These are phyloP conservation scores for Platanus orientalis DNA, from an alignment of 164 flowering plant genomes.

Conservation along the genomic window DNA sequence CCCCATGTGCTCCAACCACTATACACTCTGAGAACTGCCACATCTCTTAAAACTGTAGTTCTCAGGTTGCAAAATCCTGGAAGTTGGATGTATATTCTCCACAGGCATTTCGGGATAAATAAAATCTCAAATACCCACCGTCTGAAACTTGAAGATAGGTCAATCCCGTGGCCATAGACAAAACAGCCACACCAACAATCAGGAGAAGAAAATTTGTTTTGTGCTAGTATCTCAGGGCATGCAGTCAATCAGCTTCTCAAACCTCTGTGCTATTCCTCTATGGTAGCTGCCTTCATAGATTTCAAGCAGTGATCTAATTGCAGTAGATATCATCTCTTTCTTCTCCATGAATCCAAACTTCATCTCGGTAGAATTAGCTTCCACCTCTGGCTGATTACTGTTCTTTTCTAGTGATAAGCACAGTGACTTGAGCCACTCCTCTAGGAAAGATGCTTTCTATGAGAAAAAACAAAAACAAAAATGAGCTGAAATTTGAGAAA, in stretches of 20 bases:
- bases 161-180: background rate
- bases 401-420: conserved; percentile 40
- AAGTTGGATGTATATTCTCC: background rate
- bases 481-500: background rate
- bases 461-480: background rate
- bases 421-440: conserved; percentile 61
- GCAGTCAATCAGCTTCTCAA: conserved; percentile 36
- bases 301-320: conserved; percentile 49
- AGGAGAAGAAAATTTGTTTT: background rate
- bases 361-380: conserved; percentile 18
- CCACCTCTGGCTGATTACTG: conserved; percentile 18
- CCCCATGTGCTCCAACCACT: no score
- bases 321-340: conserved; percentile 49
- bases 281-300: conserved; percentile 40
- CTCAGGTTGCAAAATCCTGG: background rate
- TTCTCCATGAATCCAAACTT: conserved; percentile 26
- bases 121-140: background rate
- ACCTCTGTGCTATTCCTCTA: conserved; percentile 36
- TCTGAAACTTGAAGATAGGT: background rate
- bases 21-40: background rate
- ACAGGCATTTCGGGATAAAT: background rate
- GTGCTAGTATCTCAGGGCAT: conserved; percentile 8
- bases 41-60: background rate
- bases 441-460: conserved; percentile 70
- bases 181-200: background rate